A percentile compares a stretch with the other conserved stretches of the same genome.
These are phyloP conservation scores for Sugiyamaella sp. DNA, from an alignment of 1,139 yeast genomes.

Conservation along the genomic window DNA sequence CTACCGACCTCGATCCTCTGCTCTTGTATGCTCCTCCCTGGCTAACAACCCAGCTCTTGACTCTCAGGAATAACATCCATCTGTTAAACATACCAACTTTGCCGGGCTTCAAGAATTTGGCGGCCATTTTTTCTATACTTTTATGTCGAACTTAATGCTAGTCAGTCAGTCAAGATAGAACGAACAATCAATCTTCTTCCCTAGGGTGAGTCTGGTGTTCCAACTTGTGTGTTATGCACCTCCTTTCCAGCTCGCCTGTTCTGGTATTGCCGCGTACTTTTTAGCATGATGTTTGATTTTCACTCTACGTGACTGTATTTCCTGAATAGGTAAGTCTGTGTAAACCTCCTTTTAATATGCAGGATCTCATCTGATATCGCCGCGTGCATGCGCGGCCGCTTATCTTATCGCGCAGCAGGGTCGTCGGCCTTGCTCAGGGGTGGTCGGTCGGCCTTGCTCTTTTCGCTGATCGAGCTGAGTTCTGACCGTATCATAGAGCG, in stretches of 20 bases:
- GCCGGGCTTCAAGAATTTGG: constrained; percentile 99
- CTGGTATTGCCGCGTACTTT: neutral
- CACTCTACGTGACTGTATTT: constrained; percentile 1
- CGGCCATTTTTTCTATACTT: constrained; percentile 36
- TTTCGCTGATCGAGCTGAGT: neutral
- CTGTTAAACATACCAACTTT: constrained; percentile 84
- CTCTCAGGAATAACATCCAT: neutral
- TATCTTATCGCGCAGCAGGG: neutral
- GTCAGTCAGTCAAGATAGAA: constrained; percentile 15
- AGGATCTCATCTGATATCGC: no score
- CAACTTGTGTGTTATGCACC: constrained; percentile 10
- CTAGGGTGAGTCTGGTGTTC: constrained; percentile 4
- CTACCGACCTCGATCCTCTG: no score
- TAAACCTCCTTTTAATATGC: neutral
- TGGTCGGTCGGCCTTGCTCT: neutral
- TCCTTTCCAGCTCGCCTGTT: neutral
- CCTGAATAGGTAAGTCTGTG: neutral
- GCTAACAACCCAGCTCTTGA: no score
- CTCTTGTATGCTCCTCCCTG: neutral
- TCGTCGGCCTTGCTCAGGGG: no score
- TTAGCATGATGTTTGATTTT: neutral
- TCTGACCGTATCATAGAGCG: no score
- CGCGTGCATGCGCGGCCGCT: no score
- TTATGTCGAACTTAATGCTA: constrained; percentile 18
- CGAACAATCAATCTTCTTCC: constrained; percentile 13